A percentile compares a stretch with the other conserved stretches of the same genome.
Evolutionary conservation across 1,139 yeast species (phyloP).

Genomic region (Taphrina flavorubra): DNA sequence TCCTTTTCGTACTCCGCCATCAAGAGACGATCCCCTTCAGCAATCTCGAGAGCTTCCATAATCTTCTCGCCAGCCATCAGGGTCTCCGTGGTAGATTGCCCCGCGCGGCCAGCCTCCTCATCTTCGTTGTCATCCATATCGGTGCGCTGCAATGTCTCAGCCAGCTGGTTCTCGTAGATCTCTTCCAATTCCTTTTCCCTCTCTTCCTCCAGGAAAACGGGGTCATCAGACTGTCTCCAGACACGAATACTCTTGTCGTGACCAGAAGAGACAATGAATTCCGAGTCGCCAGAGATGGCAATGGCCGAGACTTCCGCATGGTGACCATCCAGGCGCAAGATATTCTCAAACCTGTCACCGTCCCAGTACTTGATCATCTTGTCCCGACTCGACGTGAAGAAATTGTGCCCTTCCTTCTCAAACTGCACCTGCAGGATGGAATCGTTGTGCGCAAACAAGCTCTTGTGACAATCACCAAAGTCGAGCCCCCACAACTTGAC

Average conservation of each 20-base stretch:
- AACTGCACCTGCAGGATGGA: conserved; percentile 87
- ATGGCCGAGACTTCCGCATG: conserved; percentile 94
- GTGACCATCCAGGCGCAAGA: conserved; percentile 83
- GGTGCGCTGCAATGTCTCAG: conserved; percentile 72
- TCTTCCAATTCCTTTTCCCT: conserved; percentile 95
- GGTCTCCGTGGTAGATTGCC: conserved; percentile 86
- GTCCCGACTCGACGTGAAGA: conserved; percentile 90
- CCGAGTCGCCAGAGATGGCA: conserved; percentile 74
- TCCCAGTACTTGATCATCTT: conserved; percentile 94
- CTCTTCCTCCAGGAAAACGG: conserved; percentile 93
- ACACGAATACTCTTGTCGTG: conserved; percentile 92
- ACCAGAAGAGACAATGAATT: conserved; percentile 79
- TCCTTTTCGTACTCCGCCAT: conserved; percentile 59
- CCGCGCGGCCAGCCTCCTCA: conserved; percentile 66
- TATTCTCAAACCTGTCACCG: conserved; percentile 93
- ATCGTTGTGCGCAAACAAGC: conserved; percentile 95
- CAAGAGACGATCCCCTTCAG: conserved; percentile 71
- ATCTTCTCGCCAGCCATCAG: conserved; percentile 92
- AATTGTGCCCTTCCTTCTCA: conserved; percentile 81
- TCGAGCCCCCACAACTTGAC: conserved; percentile 98
- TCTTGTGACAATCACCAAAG: conserved; percentile 97
- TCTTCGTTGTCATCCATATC: conserved; percentile 55
- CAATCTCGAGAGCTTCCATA: conserved; percentile 90
- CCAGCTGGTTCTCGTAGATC: conserved; percentile 75
- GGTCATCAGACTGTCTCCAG: conserved; percentile 92